Evolutionary conservation across 1,284 basidiomycete species (phyloP).

Genomic region (Coniferiporia sulphurascens): DNA sequence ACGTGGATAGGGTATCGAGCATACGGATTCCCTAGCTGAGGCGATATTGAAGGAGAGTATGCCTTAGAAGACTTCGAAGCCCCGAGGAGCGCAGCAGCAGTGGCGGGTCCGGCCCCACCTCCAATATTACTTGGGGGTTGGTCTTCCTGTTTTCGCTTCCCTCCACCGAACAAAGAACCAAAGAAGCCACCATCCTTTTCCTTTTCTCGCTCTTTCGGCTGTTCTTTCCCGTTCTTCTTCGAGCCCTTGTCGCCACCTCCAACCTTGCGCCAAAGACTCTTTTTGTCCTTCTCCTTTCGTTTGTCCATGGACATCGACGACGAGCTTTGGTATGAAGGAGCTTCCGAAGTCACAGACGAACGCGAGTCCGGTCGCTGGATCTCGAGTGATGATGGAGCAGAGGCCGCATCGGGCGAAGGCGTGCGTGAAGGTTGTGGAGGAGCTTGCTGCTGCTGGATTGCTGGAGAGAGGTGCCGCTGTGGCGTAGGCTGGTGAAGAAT

Average conservation of each 20-base stretch:
- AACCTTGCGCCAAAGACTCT: conserved; percentile 70
- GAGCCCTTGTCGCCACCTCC: conserved; percentile 66
- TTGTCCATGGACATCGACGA: conserved; percentile 29
- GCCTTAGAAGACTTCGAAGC: conserved; percentile 75
- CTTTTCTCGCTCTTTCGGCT: conserved; percentile 62
- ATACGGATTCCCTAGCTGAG: conserved; percentile 60
- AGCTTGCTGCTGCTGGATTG: conserved; percentile 27
- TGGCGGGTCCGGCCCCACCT: conserved; percentile 65
- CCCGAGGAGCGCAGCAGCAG: conserved; percentile 78
- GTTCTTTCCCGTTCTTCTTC: conserved; percentile 45
- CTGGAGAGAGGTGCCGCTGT: conserved; percentile 32
- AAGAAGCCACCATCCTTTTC: conserved; percentile 80
- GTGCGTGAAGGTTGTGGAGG: conserved; percentile 39
- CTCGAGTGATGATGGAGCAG: conserved; percentile 11
- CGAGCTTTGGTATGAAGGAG: conserved; percentile 30
- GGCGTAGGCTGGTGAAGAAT: conserved; percentile 56
- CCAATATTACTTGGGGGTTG: conserved; percentile 47
- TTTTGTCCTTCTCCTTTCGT: conserved; percentile 77
- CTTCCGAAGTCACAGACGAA: conserved; percentile 24
- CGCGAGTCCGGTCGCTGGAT: conserved; percentile 14
- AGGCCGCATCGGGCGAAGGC: conserved; percentile 38
- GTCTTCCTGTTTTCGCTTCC: conserved; percentile 78
- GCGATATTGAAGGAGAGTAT: conserved; percentile 55
- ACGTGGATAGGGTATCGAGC: conserved; percentile 96
- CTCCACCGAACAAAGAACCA: conserved; percentile 74